These are phyloP conservation scores for Colletotrichum sp. DNA, from an alignment of 2,329 filamentous ascomycete genomes.

Conservation along the genomic window DNA sequence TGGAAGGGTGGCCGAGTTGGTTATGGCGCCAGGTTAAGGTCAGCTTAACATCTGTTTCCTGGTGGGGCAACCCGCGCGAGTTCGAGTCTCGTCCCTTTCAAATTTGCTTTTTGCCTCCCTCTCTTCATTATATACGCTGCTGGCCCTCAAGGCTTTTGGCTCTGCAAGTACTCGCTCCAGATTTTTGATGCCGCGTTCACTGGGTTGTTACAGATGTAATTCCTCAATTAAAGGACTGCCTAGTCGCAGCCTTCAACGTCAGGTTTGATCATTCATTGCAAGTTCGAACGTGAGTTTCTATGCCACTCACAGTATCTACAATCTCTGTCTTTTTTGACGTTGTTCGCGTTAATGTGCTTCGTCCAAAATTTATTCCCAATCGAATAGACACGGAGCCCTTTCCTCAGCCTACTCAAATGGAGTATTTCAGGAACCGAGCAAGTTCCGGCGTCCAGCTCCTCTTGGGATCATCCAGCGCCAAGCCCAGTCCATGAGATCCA, in stretches of 20 bases:
- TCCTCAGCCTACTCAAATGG: not conserved
- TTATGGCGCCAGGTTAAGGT: not conserved
- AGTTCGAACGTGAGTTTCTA: not conserved
- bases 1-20: not conserved
- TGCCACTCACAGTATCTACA: not conserved
- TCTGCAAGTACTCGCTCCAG: not conserved
- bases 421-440: slow-evolving; percentile 29
- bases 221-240: not conserved
- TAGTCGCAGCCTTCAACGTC: not conserved
- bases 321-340: not conserved
- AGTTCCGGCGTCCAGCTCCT: slow-evolving; percentile 31
- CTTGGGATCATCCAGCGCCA: slow-evolving; percentile 27
- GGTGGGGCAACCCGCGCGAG: not conserved
- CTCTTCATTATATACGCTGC: not conserved
- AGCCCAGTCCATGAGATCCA: slow-evolving; percentile 30
- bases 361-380: not conserved
- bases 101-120: not conserved
- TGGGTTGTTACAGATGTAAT: not conserved
- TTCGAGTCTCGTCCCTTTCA: not conserved
- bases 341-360: not conserved
- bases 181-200: not conserved
- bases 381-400: not conserved
- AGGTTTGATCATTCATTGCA: not conserved
- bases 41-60: not conserved
- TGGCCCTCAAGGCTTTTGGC: not conserved